Percentiles rank a stretch among this genome's conserved stretches.
Evolutionary conservation across 192 early-diverging fungal species (phyloP).

Genomic region (Coemansia sp.): DNA sequence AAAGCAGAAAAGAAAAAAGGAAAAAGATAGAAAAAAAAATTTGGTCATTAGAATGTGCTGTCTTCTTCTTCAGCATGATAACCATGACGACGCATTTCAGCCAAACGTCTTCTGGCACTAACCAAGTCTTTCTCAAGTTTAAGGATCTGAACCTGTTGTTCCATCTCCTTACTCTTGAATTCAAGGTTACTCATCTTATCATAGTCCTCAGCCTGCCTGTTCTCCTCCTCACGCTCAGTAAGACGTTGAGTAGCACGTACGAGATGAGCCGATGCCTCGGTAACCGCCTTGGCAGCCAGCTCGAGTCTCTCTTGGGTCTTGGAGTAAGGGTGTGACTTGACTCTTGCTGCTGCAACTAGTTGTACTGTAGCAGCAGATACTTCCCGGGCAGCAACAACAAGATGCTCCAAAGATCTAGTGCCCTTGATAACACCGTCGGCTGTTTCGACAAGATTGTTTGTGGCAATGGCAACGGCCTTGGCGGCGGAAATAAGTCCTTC

Average conservation of each 20-base stretch:
- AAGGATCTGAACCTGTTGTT: slow-evolving; percentile 95
- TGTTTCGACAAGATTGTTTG: slow-evolving; percentile 86
- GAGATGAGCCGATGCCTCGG: slow-evolving; percentile 83
- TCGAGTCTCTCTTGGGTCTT: slow-evolving; percentile 94
- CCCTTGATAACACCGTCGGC: slow-evolving; percentile 94
- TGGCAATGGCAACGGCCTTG: slow-evolving; percentile 91
- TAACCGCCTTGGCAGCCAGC: slow-evolving; percentile 87
- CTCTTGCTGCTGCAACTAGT: slow-evolving; percentile 92
- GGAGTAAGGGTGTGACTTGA: slow-evolving; percentile 89
- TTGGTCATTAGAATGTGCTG: slow-evolving; percentile 5
- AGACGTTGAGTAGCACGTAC: slow-evolving; percentile 90
- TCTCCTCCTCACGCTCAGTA: slow-evolving; percentile 68
- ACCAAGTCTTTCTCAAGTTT: slow-evolving; percentile 91
- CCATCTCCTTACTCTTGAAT: slow-evolving; percentile 96
- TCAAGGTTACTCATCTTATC: slow-evolving; percentile 82
- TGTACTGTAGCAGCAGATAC: slow-evolving; percentile 95
- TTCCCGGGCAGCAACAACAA: slow-evolving; percentile 97
- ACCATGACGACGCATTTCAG: slow-evolving; percentile 86
- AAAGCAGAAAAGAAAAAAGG: no score
- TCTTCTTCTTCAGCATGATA: slow-evolving; percentile 61
- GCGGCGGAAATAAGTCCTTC: slow-evolving; percentile 97
- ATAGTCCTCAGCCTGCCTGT: slow-evolving; percentile 55
- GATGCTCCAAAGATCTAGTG: slow-evolving; percentile 86
- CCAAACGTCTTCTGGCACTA: slow-evolving; percentile 78
- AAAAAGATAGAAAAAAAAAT: slow-evolving; percentile 4